These are phyloP conservation scores for Sugiyamaella castrensis DNA, from an alignment of 1,139 yeast species.

Conservation along the genomic window DNA sequence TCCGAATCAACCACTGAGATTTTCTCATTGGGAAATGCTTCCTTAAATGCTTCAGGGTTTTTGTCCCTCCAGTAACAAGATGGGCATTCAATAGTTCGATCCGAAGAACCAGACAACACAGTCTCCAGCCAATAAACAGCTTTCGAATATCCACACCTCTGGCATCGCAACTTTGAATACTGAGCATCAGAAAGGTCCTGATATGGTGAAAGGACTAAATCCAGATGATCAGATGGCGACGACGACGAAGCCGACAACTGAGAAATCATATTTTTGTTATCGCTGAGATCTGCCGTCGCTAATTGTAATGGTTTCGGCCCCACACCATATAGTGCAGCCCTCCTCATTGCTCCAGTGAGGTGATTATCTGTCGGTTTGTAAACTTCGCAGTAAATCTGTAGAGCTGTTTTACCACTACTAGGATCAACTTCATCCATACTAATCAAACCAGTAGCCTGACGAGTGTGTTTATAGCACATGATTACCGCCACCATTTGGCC, in stretches of 20 bases:
- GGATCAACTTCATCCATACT: constrained; percentile 29
- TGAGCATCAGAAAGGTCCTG: constrained; percentile 1
- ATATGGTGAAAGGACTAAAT: constrained; percentile 3
- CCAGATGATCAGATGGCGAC: too few relatives aligned
- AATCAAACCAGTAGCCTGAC: constrained; percentile 19
- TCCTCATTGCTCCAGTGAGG: constrained; percentile 27
- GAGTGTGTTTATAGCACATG: constrained; percentile 33
- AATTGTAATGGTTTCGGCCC: neutral
- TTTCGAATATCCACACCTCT: constrained; percentile 2
- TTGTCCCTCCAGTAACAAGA: constrained; percentile 19
- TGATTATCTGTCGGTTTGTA: constrained; percentile 27
- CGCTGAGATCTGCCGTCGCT: neutral
- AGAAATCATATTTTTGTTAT: constrained; percentile 2
- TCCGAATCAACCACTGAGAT: constrained; percentile 1
- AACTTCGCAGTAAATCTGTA: constrained; percentile 33
- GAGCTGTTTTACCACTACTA: constrained; percentile 28
- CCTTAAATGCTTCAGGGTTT: constrained; percentile 15
- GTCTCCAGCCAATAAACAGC: constrained; percentile 10
- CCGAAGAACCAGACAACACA: neutral
- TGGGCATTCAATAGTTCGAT: constrained; percentile 11
- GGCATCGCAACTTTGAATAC: neutral
- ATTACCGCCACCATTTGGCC: constrained; percentile 35
- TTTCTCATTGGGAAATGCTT: constrained; percentile 13
- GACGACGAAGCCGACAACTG: neutral
- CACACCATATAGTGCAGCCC: constrained; percentile 18